Conservation (phyloP, 768 basidiomycete genomes). For the Suillus plorans region DNA sequence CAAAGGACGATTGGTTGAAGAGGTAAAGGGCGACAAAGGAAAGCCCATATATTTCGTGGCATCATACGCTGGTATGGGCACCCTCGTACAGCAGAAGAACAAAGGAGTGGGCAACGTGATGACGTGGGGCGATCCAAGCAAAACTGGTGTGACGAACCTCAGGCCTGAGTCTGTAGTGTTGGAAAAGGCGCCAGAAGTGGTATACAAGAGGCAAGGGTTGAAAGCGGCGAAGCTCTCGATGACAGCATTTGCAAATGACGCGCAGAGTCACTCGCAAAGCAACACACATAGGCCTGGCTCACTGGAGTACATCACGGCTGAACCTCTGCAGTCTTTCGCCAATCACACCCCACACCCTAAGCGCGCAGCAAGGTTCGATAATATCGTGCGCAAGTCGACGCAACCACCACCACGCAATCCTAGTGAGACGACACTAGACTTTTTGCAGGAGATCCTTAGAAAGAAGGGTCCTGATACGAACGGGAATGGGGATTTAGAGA, state of each 20-base stretch:
- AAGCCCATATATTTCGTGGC: slow-evolving; percentile 21
- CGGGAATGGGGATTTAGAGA: not conserved
- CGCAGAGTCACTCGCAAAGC: slow-evolving; percentile 30
- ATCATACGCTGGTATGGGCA: slow-evolving; percentile 32
- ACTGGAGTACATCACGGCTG: slow-evolving; percentile 42
- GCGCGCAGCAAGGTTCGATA: not conserved
- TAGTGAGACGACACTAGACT: not conserved
- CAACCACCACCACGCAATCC: not conserved
- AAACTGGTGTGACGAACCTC: slow-evolving; percentile 30
- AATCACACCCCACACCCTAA: not conserved
- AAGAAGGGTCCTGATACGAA: not conserved
- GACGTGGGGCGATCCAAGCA: slow-evolving; percentile 29
- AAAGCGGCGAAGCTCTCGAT: slow-evolving; percentile 35
- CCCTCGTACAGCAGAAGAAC: slow-evolving; percentile 18
- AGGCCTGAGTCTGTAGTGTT: slow-evolving; percentile 33
- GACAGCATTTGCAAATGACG: slow-evolving; percentile 29
- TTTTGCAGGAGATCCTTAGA: not conserved
- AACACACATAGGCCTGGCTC: slow-evolving; percentile 55
- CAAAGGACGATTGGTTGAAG: slow-evolving; percentile 58
- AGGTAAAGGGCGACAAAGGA: slow-evolving; percentile 15
- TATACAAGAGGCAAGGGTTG: slow-evolving; percentile 43
- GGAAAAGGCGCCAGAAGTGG: slow-evolving; percentile 40
- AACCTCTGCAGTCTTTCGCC: slow-evolving; percentile 15
- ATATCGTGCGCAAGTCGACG: not conserved
- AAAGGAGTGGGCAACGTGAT: slow-evolving; percentile 17